Percentiles rank a stretch among this genome's conserved stretches.
Conservation (phyloP, 1,284 basidiomycete species). For the Microbotryum saponariae region DNA sequence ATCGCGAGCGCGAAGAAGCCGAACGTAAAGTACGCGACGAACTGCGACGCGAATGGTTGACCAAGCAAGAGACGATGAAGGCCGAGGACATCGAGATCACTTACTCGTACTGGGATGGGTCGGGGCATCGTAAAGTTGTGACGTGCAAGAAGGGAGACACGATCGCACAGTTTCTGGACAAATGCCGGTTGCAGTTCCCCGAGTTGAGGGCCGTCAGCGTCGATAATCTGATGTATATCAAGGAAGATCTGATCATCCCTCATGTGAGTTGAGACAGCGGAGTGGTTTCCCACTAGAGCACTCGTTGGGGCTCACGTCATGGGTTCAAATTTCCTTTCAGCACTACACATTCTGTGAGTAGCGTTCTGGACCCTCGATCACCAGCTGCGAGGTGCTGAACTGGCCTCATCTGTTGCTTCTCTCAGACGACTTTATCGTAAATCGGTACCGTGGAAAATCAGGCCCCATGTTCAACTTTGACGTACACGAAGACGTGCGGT, state of each 20-base stretch:
- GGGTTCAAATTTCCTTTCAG: slow-evolving; percentile 45
- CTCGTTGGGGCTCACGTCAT: background rate
- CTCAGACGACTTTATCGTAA: slow-evolving; percentile 71
- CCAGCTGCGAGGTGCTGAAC: background rate
- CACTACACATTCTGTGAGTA: slow-evolving; percentile 90
- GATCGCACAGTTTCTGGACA: slow-evolving; percentile 80
- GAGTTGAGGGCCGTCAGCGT: slow-evolving; percentile 82
- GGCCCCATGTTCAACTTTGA: slow-evolving; percentile 98
- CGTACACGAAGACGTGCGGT: slow-evolving; percentile 93
- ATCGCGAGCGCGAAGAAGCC: slow-evolving; percentile 86
- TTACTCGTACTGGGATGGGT: slow-evolving; percentile 98
- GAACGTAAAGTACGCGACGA: slow-evolving; percentile 82
- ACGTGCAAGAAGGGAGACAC: slow-evolving; percentile 95
- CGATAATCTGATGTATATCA: slow-evolving; percentile 95
- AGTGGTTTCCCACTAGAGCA: background rate
- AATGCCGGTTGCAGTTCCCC: slow-evolving; percentile 83
- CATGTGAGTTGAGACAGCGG: slow-evolving; percentile 52
- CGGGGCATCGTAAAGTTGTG: slow-evolving; percentile 88
- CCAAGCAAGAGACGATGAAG: slow-evolving; percentile 79
- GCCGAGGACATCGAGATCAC: slow-evolving; percentile 81
- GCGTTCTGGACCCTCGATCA: background rate
- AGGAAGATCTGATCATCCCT: slow-evolving; percentile 87
- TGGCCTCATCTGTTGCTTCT: background rate
- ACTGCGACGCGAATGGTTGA: slow-evolving; percentile 81
- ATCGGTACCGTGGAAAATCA: slow-evolving; percentile 96